Evolutionary conservation across 129 eudicot genomes (phyloP).

Genomic region (Escallonia herrerae): DNA sequence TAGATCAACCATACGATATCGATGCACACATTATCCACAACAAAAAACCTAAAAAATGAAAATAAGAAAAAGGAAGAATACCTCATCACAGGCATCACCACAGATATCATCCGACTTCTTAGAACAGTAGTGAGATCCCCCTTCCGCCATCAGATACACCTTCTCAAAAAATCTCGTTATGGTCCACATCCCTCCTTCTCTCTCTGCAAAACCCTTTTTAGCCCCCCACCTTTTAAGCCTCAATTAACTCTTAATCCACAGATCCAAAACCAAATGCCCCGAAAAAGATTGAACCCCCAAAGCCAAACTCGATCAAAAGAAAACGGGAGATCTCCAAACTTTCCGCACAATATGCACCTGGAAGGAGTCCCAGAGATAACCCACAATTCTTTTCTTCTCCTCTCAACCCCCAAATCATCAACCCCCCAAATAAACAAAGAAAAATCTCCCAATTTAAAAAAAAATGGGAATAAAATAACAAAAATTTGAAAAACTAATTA

Average conservation of each 20-base stretch:
- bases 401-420: too few relatives aligned
- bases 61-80: conserved; percentile 9
- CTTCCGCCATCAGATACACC: conserved; percentile 60
- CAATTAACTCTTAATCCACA: too few relatives aligned
- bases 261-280: too few relatives aligned
- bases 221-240: too few relatives aligned
- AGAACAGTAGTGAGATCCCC: conserved; percentile 86
- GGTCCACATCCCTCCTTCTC: conserved; percentile 8
- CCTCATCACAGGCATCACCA: conserved; percentile 60
- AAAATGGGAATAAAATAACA: background rate
- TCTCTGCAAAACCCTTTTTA: background rate
- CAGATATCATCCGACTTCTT: conserved; percentile 79
- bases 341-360: background rate
- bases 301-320: background rate
- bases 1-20: background rate
- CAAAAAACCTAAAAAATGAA: too few relatives aligned
- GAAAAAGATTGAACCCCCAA: background rate
- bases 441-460: too few relatives aligned
- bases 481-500: background rate
- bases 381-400: background rate
- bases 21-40: too few relatives aligned
- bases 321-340: background rate
- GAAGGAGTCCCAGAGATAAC: background rate
- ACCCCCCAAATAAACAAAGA: background rate
- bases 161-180: conserved; percentile 57